Evolutionary conservation across 768 basidiomycete species (phyloP), one percentile per base, ranked within the genome.

Genomic region (Leccinum fibrillosum): DNA sequence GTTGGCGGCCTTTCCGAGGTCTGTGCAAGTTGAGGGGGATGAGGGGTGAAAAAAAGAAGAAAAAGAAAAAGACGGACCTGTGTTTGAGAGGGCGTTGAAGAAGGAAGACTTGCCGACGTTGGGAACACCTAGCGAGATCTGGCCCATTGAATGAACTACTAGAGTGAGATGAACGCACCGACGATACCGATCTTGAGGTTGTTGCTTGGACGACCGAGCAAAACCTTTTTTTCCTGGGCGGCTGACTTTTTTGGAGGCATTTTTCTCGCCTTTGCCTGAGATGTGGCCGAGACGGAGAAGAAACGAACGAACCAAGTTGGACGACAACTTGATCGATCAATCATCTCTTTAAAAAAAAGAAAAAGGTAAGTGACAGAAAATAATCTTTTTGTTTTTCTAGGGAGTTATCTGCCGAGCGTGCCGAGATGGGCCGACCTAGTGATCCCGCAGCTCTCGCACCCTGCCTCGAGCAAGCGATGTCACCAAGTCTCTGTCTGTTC

Each of bases 101-200:
- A 98, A 96, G n/a, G 94, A 97, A 0, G 92, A 94, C 76, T 99
- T 98, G 62, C 97, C 97, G 65, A 98, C 96, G 73, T 99, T 98
- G 54, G 96, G 94, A 42, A 97, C 75, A 72, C 92, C 91, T 94
- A 53, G 42, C 48, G 28, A 39, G 58, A 59, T 70, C 35, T 23
- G 30, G 26, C 32, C 12, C 32, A 37, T 7, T 19, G 51, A 9
- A 3, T 26, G 10, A 23, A 3, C 32, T 26, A 17, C 7, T 17
- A 10, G 28, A 30, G 37, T 2, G 25, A 35, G n/a, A 56, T 58
- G 61, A 61, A 68, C 76, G 83, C 87, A 92, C 92, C 95, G 81
- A 98, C 96, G 82, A 97, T 96, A 72, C 97, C 97, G 69, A 98
- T 90, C 85, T 95, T 92, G 71, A 98, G 83, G 81, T 98, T 98